A percentile compares a stretch with the other conserved stretches of the same genome.
Conservation (phyloP, 805 yeast genomes). For the Candida nitratophila region DNA sequence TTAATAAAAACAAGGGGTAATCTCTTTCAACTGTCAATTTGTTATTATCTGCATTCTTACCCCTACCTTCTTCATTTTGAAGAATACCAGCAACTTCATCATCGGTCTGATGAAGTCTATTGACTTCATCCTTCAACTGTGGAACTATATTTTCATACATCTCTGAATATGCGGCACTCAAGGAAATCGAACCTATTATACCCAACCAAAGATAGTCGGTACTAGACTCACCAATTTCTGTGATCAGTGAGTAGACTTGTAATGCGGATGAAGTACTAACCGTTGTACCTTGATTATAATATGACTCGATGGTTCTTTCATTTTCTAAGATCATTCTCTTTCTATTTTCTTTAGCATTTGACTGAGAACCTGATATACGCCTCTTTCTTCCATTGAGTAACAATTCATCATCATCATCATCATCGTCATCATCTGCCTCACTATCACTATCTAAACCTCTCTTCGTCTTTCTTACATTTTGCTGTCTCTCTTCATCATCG, state of each 20-base stretch:
- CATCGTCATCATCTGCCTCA: conserved; percentile 24
- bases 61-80: conserved; percentile 9
- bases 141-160: conserved; percentile 71
- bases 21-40: conserved; percentile 68
- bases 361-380: conserved; percentile 25
- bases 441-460: conserved; percentile 24
- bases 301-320: conserved; percentile 58
- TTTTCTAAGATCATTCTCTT: conserved; percentile 33
- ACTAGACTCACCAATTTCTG: conserved; percentile 78
- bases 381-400: conserved; percentile 6
- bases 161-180: conserved; percentile 65
- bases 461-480: conserved; percentile 14
- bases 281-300: conserved; percentile 81
- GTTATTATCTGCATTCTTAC: conserved; percentile 25
- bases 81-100: conserved; percentile 4
- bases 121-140: conserved; percentile 74
- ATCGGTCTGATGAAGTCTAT: conserved; percentile 35
- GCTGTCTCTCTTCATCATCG: conserved; percentile 26
- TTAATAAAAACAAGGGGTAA: conserved; percentile 73
- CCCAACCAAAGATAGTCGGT: conserved; percentile 74
- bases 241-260: conserved; percentile 71
- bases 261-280: conserved; percentile 68
- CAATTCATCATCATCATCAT: conserved; percentile 16
- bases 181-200: conserved; percentile 79
- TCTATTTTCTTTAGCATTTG: conserved; percentile 30